phyloP scores from a whole-genome alignment of 2,329 filamentous ascomycete species.

The Colletotrichum destructivum region DNA sequence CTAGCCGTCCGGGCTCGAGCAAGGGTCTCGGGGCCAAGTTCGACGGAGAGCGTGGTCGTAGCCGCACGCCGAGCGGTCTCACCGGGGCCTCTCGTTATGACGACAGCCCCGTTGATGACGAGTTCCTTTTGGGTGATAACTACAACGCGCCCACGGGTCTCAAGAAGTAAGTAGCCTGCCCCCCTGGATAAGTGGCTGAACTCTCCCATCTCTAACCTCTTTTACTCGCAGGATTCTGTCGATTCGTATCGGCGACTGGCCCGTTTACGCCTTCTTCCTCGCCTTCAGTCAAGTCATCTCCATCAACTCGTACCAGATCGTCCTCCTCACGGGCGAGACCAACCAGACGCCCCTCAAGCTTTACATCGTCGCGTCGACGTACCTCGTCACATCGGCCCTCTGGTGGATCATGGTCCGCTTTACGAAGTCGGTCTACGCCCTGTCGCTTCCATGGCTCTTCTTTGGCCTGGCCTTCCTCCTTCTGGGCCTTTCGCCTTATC shows the following conservation, averaged over 20 bases:
- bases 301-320: slow-evolving; percentile 78
- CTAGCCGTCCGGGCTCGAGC: slow-evolving; percentile 39
- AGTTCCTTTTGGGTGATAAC: slow-evolving; percentile 71
- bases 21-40: slow-evolving; percentile 44
- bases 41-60: slow-evolving; percentile 45
- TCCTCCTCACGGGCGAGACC: slow-evolving; percentile 74
- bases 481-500: slow-evolving; percentile 74
- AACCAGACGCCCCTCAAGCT: slow-evolving; percentile 72
- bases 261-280: slow-evolving; percentile 73
- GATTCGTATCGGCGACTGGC: slow-evolving; percentile 74
- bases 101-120: slow-evolving; percentile 46
- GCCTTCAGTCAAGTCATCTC: slow-evolving; percentile 75
- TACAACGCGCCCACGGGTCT: slow-evolving; percentile 71
- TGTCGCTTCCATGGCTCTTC: slow-evolving; percentile 74
- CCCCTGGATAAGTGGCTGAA: too few relatives aligned
- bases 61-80: slow-evolving; percentile 48
- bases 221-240: slow-evolving; percentile 54
- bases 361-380: slow-evolving; percentile 73
- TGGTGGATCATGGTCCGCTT: slow-evolving; percentile 77
- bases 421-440: slow-evolving; percentile 68
- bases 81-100: slow-evolving; percentile 45
- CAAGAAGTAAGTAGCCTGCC: slow-evolving; percentile 56
- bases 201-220: neutral
- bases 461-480: slow-evolving; percentile 76
- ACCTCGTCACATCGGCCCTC: slow-evolving; percentile 69